These are phyloP conservation scores for Cyanodermella asteris DNA, from an alignment of 2,329 filamentous ascomycete genomes.

Conservation along the genomic window DNA sequence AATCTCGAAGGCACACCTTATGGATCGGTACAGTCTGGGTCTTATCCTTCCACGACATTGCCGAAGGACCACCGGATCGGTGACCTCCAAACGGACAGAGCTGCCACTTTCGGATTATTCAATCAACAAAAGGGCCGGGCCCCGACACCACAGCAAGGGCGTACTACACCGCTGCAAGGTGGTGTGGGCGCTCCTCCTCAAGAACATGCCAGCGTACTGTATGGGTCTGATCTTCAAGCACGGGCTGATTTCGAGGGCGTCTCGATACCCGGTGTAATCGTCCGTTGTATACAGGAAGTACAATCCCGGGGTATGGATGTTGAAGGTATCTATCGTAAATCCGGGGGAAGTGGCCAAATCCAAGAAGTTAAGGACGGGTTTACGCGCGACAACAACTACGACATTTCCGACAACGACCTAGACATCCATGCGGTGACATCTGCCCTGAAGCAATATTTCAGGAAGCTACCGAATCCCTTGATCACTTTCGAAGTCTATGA, in stretches of 20 bases:
- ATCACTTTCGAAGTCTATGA: conserved; percentile 90
- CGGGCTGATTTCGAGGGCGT: conserved; percentile 74
- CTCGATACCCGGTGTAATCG: conserved; percentile 76
- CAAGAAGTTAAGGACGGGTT: conserved; percentile 82
- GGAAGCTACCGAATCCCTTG: conserved; percentile 70
- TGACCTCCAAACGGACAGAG: no score
- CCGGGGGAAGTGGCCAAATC: conserved; percentile 75
- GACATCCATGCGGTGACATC: conserved; percentile 95
- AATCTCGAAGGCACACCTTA: conserved; percentile 47
- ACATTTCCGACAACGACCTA: conserved; percentile 80
- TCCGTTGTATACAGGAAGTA: conserved; percentile 87
- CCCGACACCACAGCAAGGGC: conserved; percentile 15
- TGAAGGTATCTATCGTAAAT: conserved; percentile 95
- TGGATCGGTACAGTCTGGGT: conserved; percentile 27
- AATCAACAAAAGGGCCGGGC: conserved; percentile 24
- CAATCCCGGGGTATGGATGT: conserved; percentile 91
- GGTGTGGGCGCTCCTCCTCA: background rate
- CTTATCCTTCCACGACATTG: no score
- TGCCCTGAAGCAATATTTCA: conserved; percentile 92
- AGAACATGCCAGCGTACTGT: conserved; percentile 31
- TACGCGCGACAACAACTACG: conserved; percentile 63
- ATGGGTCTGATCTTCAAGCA: conserved; percentile 72
- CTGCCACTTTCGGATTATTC: conserved; percentile 58
- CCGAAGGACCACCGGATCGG: no score
- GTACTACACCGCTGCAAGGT: no score